phyloP scores from a whole-genome alignment of 1,284 basidiomycete species.

The Papiliotrema terrestris region DNA sequence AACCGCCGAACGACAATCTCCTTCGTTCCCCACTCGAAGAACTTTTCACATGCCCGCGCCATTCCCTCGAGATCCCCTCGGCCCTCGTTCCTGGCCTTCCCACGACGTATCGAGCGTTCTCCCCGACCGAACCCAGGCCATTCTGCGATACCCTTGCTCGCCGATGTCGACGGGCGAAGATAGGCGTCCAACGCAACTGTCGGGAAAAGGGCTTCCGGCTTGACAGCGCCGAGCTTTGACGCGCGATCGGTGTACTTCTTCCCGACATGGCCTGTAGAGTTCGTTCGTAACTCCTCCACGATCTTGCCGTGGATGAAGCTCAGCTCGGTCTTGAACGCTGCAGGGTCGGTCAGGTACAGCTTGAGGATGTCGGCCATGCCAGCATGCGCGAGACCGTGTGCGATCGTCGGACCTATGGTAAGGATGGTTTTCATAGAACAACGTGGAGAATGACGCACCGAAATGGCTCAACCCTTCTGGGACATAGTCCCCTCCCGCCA shows the following conservation, averaged over 20 bases:
- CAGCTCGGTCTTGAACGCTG: slow-evolving; percentile 43
- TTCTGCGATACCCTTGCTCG: slow-evolving; percentile 18
- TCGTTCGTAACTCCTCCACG: slow-evolving; percentile 65
- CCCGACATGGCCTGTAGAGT: slow-evolving; percentile 59
- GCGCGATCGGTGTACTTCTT: slow-evolving; percentile 60
- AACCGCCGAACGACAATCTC: slow-evolving; percentile 52
- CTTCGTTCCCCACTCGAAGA: slow-evolving; percentile 84
- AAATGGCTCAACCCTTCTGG: slow-evolving; percentile 50
- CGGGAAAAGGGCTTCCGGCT: slow-evolving; percentile 55
- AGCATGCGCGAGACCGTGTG: slow-evolving; percentile 50
- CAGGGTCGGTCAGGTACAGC: slow-evolving; percentile 54
- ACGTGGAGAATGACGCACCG: slow-evolving; percentile 23
- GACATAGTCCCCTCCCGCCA: slow-evolving; percentile 88
- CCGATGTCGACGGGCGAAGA: slow-evolving; percentile 56
- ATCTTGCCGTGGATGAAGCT: slow-evolving; percentile 59
- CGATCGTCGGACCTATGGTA: slow-evolving; percentile 43
- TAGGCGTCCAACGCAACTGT: slow-evolving; percentile 69
- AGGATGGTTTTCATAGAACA: neutral
- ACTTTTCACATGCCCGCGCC: slow-evolving; percentile 71
- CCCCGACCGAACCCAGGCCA: slow-evolving; percentile 45
- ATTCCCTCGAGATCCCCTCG: slow-evolving; percentile 60
- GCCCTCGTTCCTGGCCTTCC: slow-evolving; percentile 32
- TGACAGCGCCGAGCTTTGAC: slow-evolving; percentile 55
- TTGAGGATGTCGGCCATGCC: slow-evolving; percentile 56
- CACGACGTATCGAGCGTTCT: slow-evolving; percentile 11